A percentile compares a stretch with the other conserved stretches of the same genome.
Conservation (phyloP, 2,329 filamentous ascomycete species). For the Ophiostoma himal-ulmi region DNA sequence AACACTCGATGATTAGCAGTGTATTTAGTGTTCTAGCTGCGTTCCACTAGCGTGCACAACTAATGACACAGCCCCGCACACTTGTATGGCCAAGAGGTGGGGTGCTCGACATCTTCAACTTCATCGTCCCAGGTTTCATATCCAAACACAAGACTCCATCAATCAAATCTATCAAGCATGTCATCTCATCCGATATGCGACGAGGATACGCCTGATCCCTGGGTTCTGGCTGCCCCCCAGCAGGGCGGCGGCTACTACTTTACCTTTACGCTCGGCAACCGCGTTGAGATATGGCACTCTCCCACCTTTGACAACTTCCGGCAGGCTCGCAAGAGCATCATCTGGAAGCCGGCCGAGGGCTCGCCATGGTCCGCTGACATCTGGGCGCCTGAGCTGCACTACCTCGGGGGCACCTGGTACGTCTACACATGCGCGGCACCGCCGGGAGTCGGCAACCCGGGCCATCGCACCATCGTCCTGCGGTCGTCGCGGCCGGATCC, state of each 20-base stretch:
- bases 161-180: neutral
- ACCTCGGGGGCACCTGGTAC: neutral
- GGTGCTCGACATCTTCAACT: conserved; percentile 3
- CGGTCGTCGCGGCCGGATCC: conserved; percentile 2
- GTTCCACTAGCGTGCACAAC: neutral
- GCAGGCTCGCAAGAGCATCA: neutral
- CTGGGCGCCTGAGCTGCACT: conserved; percentile 12
- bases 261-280: conserved; percentile 14
- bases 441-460: conserved; percentile 11
- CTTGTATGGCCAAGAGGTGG: conserved; percentile 13
- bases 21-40: neutral
- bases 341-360: conserved; percentile 8
- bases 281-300: conserved; percentile 14
- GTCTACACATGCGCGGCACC: conserved; percentile 10
- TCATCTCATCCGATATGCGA: neutral
- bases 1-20: neutral
- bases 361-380: conserved; percentile 9
- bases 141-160: too few species aligned
- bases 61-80: neutral
- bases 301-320: conserved; percentile 6
- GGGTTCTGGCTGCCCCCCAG: neutral
- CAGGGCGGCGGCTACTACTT: conserved; percentile 6
- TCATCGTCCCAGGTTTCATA: neutral
- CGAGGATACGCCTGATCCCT: conserved; percentile 10
- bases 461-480: conserved; percentile 11